Base-by-base conservation (phyloP, 345 rosid species). In the Mallotus nudiflorus region DNA sequence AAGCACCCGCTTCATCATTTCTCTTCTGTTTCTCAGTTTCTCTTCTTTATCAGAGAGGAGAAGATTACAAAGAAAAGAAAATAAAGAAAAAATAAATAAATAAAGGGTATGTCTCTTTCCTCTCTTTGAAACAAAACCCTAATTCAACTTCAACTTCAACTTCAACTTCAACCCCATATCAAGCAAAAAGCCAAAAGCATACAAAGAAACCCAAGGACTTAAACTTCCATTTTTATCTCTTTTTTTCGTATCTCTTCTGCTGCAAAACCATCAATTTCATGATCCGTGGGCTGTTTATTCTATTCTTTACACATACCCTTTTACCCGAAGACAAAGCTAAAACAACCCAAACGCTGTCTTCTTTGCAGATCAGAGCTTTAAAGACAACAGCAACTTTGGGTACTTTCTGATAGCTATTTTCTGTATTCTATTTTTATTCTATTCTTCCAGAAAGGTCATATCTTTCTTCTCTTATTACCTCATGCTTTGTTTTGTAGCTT, bases 291-390 rank as follows among this genome's bases (percentile, higher is more conserved):
- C 63, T 72, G 77, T 69, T 73, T 69, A 58, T 75, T 67, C 71
- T 73, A 28, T 67, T 77, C 74, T 37, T 51, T 24, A 24, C 27
- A 58, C 55, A 27, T 55, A 66, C 72, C 69, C 53, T 78, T 78
- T 75, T 78, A 62, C 35, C 68, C 56, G n/a, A 50, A 67, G 65
- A 61, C 69, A 56, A 57, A 45, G 67, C 9, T 42, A 77, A 74
- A 69, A 56, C 66, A 58, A 75, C 39, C 64, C 18, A 33, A 67
- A 24, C 77, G 33, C 69, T 59, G 77, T 77, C 69, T 49, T 70
- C 44, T 74, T 75, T 63, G 76, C 78, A 72, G 82, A 75, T 80
- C 77, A 73, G 75, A 80, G 74, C 77, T 75, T 60, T 64, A 39
- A 80, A 80, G 78, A 59, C 73, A 51, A 52, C 75, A 51, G 46